Base-by-base conservation (phyloP, 2,329 filamentous ascomycete species). In the Aureobasidium musti region DNA sequence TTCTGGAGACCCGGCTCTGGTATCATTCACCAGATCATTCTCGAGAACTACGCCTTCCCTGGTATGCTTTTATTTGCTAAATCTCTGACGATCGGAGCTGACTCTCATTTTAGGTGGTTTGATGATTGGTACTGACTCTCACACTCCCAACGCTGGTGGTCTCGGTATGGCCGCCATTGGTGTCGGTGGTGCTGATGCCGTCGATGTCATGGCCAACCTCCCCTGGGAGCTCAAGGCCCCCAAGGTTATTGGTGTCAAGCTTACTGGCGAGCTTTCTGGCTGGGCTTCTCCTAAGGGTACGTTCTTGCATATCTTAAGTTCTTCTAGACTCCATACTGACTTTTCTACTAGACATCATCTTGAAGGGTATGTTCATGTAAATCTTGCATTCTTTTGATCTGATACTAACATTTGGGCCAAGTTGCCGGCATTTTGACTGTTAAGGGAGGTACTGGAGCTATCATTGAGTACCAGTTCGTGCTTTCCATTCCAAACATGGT, bases 11-110 rank as follows among this genome's bases (percentile, higher is more conserved):
- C 95, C 71, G 95, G 95, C 74, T 97, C 94, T 78, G 95, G 95
- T 86, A 99, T 98, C 79, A 99, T 99, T 75, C 95, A 99, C 84
- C 95, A 98, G 85, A 98, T 98, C 77, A 82, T 98, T 70, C 87
- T 98, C 68, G 95, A 99, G 84, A 98, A 98, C 86, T 98, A 98
- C 80, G 93, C 93, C 79, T 98, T 98, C 89, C 95, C 95, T 71
- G 95, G 95, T 86, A 14, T 13, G 1, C 14, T 41, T 3, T 6
- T 41, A 5, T 19, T 41, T 17, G 37, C 14, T 41, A 6, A 19
- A 17, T 17, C 13, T 41, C 37, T 41, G 14, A 41, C 37, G 17
- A 6, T n/a, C n/a, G n/a, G n/a, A n/a, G n/a, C n/a, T n/a, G n/a
- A n/a, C n/a, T n/a, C n/a, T n/a, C n/a, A n/a, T n/a, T n/a, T n/a